phyloP scores from a whole-genome alignment of 2,329 filamentous ascomycete species.

The Didymella segeticola region DNA sequence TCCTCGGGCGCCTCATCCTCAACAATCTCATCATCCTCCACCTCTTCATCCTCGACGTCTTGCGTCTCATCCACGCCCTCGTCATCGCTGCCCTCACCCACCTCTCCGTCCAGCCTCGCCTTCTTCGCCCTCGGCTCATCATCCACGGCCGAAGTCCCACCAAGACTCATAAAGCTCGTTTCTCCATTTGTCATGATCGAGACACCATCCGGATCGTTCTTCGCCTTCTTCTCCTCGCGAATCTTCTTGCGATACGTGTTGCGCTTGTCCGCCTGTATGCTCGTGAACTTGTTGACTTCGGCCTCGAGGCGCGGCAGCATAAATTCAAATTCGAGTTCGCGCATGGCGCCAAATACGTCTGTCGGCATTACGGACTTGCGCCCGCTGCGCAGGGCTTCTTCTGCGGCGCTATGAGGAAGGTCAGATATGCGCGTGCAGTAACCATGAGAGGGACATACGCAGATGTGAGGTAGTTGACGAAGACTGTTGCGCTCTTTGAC shows the following conservation, averaged over 20 bases:
- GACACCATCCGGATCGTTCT: constrained; percentile 23
- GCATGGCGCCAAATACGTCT: constrained; percentile 78
- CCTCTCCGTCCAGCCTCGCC: constrained; percentile 47
- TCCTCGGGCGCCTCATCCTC: constrained; percentile 63
- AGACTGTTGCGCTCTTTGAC: constrained; percentile 82
- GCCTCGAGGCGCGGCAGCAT: constrained; percentile 75
- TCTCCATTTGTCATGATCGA: constrained; percentile 25
- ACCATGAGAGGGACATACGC: constrained; percentile 61
- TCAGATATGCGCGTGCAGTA: background rate
- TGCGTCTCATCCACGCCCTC: constrained; percentile 48
- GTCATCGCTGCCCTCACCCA: constrained; percentile 49
- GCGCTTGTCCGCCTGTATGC: constrained; percentile 75
- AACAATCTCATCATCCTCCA: constrained; percentile 59
- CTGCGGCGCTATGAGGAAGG: constrained; percentile 67
- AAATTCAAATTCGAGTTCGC: constrained; percentile 76
- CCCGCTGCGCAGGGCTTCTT: constrained; percentile 68
- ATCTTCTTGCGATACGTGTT: constrained; percentile 75
- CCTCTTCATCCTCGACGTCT: constrained; percentile 58
- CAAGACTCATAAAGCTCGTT: constrained; percentile 14
- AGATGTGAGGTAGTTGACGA: constrained; percentile 79
- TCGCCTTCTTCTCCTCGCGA: constrained; percentile 65
- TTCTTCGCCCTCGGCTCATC: constrained; percentile 59
- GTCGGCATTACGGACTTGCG: constrained; percentile 80
- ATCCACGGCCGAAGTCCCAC: constrained; percentile 31
- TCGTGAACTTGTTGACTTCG: constrained; percentile 78